Percentiles rank a stretch among this genome's conserved stretches.
Conservation (phyloP, 371 early-diverging fungal genomes). For the Mortierella sp. region DNA sequence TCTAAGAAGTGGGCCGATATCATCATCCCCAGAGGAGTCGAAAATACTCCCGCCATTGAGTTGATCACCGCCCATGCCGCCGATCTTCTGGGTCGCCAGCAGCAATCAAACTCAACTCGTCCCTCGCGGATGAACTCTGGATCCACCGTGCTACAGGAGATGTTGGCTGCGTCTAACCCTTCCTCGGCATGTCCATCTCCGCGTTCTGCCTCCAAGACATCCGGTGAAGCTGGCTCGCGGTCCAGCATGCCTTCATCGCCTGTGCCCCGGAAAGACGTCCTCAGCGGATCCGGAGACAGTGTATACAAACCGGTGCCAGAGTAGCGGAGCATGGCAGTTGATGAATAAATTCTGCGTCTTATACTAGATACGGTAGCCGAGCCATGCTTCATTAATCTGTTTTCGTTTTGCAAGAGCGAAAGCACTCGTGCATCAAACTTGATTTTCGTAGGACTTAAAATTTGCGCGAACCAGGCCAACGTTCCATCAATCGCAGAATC, state of each 20-base stretch:
- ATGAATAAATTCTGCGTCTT: not conserved
- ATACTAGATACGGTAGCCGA: too few relatives aligned
- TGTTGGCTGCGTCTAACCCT: slow-evolving; percentile 8
- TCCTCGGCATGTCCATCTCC: slow-evolving; percentile 39
- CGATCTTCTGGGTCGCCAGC: slow-evolving; percentile 60
- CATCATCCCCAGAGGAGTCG: slow-evolving; percentile 85
- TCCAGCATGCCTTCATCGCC: slow-evolving; percentile 32
- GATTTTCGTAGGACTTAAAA: too few relatives aligned
- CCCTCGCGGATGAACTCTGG: slow-evolving; percentile 16
- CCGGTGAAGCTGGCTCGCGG: slow-evolving; percentile 14
- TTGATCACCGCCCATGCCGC: slow-evolving; percentile 74
- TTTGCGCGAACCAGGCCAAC: too few relatives aligned
- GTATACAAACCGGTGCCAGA: slow-evolving; percentile 51
- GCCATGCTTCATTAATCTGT: too few relatives aligned
- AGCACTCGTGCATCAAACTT: too few relatives aligned
- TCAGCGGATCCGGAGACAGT: slow-evolving; percentile 23
- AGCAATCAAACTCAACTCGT: slow-evolving; percentile 26
- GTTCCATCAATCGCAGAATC: too few relatives aligned
- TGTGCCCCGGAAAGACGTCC: slow-evolving; percentile 33
- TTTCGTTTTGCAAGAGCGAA: too few relatives aligned
- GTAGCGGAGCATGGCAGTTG: slow-evolving; percentile 3
- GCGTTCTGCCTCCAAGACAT: slow-evolving; percentile 4
- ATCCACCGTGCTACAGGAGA: slow-evolving; percentile 15
- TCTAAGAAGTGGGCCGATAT: slow-evolving; percentile 89
- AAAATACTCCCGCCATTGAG: slow-evolving; percentile 80